Evolutionary conservation across 257 asterid species (phyloP).

Genomic region (Ajuga chamaepitys): DNA sequence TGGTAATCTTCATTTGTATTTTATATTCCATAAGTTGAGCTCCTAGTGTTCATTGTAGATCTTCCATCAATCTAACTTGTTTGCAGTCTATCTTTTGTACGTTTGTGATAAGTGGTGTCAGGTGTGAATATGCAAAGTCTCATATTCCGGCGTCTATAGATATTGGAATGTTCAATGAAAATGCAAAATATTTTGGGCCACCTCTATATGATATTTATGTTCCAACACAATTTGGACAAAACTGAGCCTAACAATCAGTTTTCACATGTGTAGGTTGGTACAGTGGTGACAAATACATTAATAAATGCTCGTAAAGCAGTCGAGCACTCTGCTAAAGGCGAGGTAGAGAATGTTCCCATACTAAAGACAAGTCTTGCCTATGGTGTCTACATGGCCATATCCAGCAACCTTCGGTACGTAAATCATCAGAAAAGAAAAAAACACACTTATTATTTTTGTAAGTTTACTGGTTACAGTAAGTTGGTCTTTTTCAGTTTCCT

Average conservation of each 20-base stretch:
- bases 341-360: conserved; percentile 74
- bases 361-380: conserved; percentile 75
- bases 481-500: too few relatives aligned
- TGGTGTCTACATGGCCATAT: conserved; percentile 87
- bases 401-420: conserved; percentile 89
- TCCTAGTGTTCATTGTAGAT: not conserved
- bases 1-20: conserved; percentile 75
- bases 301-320: conserved; percentile 81
- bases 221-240: not conserved
- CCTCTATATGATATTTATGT: not conserved
- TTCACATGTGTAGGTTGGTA: conserved; percentile 57
- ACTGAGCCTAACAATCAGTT: not conserved
- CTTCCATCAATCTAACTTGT: not conserved
- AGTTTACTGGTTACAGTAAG: too few relatives aligned
- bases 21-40: not conserved
- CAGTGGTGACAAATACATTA: conserved; percentile 60
- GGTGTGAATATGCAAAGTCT: too few relatives aligned
- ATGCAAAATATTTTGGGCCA: not conserved
- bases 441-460: not conserved
- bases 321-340: conserved; percentile 35
- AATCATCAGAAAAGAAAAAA: not conserved
- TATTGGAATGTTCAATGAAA: not conserved
- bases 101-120: conserved; percentile 5
- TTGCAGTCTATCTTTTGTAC: not conserved
- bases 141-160: too few relatives aligned